Evolutionary conservation across 2,329 filamentous ascomycete species (phyloP).

Genomic region (Immersiporthe knoxdaviesiana): DNA sequence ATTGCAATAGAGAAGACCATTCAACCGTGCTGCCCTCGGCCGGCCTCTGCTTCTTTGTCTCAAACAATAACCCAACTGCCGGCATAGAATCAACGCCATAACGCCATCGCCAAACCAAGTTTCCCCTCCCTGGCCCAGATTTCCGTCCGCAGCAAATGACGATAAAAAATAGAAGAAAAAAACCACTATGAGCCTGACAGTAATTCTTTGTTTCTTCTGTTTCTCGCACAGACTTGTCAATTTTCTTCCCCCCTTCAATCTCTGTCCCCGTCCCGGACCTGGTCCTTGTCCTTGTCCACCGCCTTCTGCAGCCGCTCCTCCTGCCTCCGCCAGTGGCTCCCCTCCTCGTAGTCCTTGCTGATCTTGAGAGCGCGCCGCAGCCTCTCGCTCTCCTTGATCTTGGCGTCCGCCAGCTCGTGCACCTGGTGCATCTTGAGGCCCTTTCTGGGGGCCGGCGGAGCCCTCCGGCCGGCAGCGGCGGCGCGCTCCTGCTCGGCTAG

Average conservation of each 20-base stretch:
- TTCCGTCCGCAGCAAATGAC: neutral
- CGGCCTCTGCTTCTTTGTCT: neutral
- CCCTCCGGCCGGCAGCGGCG: slow-evolving; percentile 35
- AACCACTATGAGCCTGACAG: neutral
- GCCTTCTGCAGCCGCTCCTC: slow-evolving; percentile 66
- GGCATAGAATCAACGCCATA: neutral
- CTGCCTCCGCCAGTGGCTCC: slow-evolving; percentile 81
- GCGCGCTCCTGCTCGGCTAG: slow-evolving; percentile 56
- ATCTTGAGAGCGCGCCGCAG: slow-evolving; percentile 86
- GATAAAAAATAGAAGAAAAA: neutral
- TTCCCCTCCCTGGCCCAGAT: no score
- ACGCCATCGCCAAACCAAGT: slow-evolving; percentile 7
- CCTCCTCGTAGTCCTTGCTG: slow-evolving; percentile 82
- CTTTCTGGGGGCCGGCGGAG: slow-evolving; percentile 41
- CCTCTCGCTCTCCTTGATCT: slow-evolving; percentile 92
- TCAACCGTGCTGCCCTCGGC: neutral
- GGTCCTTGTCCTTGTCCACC: slow-evolving; percentile 43
- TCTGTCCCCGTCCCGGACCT: slow-evolving; percentile 32
- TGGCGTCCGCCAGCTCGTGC: slow-evolving; percentile 93
- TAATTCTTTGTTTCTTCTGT: neutral
- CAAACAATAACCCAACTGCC: neutral
- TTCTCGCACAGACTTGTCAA: no score
- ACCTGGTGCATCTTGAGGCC: slow-evolving; percentile 90
- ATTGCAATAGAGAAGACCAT: neutral
- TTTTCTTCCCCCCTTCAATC: neutral